Percentiles rank a stretch among this genome's conserved stretches.
phyloP scores from a whole-genome alignment of 2,329 filamentous ascomycete genomes.

The Blumeria hordei region DNA sequence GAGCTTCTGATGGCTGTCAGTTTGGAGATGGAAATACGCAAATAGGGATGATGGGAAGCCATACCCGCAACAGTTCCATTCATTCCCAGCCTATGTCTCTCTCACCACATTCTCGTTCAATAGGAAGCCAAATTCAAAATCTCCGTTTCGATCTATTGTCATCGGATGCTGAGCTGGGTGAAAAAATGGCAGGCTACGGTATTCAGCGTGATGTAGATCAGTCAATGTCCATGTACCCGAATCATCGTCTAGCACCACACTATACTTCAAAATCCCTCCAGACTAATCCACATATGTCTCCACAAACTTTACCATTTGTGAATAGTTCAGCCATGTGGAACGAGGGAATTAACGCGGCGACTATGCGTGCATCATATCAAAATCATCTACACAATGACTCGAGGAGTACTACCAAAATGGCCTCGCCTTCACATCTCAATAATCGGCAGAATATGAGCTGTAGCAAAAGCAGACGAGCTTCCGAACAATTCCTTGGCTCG shows the following conservation, averaged over 20 bases:
- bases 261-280: constrained; percentile 5
- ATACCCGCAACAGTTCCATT: constrained; percentile 21
- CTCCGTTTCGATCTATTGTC: constrained; percentile 12
- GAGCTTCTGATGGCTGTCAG: constrained; percentile 7
- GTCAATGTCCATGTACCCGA: constrained; percentile 4
- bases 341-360: constrained; percentile 10
- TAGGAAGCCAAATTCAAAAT: constrained; percentile 22
- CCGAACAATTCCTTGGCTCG: no score
- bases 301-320: constrained; percentile 8
- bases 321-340: constrained; percentile 11
- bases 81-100: constrained; percentile 23
- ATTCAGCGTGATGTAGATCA: constrained; percentile 11
- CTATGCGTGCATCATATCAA: constrained; percentile 9
- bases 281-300: constrained; percentile 7
- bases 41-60: constrained; percentile 14
- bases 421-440: no score
- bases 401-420: constrained; percentile 9
- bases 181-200: constrained; percentile 10
- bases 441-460: no score
- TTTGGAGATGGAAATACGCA: constrained; percentile 7
- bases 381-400: constrained; percentile 11
- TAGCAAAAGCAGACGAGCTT: no score
- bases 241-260: no score
- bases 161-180: constrained; percentile 10
- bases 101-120: constrained; percentile 22